Evolutionary conservation across 164 flowering plant species (phyloP), one percentile per base, ranked within the genome.

Genomic region (Kalanchoe fedtschenkoi): DNA sequence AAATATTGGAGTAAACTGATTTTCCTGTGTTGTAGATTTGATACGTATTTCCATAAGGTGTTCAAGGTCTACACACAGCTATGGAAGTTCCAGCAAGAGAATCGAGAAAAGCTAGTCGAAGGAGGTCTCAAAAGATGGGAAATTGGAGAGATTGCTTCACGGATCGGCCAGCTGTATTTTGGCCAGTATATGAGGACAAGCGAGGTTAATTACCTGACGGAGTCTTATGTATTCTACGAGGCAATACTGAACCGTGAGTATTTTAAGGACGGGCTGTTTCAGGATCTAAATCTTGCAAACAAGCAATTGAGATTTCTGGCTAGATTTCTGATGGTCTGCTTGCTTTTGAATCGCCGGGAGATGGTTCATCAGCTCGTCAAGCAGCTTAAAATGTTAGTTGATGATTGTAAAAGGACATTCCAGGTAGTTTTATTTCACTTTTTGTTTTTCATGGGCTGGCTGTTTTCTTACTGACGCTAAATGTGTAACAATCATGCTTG

Each of bases 51-150:
- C 63, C 79, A 73, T 68, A 89, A 92, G 77, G 96, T 86, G 1
- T 92, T 89, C 76, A 85, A 85, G 66, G 82, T 85, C 29, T 92
- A 92, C 71, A 89, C 97, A 7, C 83, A 86, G 62, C 62, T 92
- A 60, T 92, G 98, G 97, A 92, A 89, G 72, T 89, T 77, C 68
- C 98, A 92, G 58, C 96, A 85, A 69, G 98, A 89, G 71, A 83
- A 89, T 70, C 74, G 97, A 61, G 91, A 82, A 69, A 85, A 85
- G 66, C 79, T 89, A 28, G 91, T 88, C 33, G 98, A 89, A 64
- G 81, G 88, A 15, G 98, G 98, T 43, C 66, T 92, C 15, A 88
- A 85, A 75, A 73, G 97, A 75, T 86, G 90, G 93, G 97, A 88
- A 73, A 88, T 92, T 61, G 98, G 98, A 22, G 97, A 92, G 74